A percentile compares a stretch with the other conserved stretches of the same genome.
These are phyloP conservation scores for Plasmodium reichenowi DNA, from an alignment of 169 alveolate species.

Conservation along the genomic window DNA sequence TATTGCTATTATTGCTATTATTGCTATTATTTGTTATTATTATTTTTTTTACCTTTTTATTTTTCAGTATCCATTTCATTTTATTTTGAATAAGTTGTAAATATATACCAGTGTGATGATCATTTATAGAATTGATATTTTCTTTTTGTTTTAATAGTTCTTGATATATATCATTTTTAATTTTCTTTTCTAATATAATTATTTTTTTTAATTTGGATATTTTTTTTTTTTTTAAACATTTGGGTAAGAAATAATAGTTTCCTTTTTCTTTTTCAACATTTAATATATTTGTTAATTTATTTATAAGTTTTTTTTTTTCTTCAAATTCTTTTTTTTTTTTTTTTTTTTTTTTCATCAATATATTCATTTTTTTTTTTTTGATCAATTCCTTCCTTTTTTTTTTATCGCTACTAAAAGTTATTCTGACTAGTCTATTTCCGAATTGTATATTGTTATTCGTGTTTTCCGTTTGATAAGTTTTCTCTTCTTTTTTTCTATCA, in stretches of 20 bases:
- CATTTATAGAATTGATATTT: background rate
- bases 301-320: constrained; percentile 38
- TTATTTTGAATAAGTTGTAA: constrained; percentile 5
- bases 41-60: background rate
- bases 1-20: too few relatives aligned
- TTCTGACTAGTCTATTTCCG: constrained; percentile 53
- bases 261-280: constrained; percentile 55
- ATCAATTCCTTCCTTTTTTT: constrained; percentile 19
- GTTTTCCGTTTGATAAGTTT: constrained; percentile 1
- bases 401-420: constrained; percentile 66
- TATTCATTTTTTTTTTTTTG: constrained; percentile 25
- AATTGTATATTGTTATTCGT: background rate
- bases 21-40: too few relatives aligned
- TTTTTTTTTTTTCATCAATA: constrained; percentile 38
- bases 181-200: constrained; percentile 55
- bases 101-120: background rate
- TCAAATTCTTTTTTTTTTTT: constrained; percentile 60
- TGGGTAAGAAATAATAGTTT: constrained; percentile 49
- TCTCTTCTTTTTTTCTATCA: background rate
- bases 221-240: constrained; percentile 40
- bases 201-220: constrained; percentile 30
- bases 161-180: constrained; percentile 17
- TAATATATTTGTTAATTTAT: constrained; percentile 22
- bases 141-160: constrained; percentile 5
- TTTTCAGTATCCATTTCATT: constrained; percentile 23